phyloP scores from a whole-genome alignment of 305 asterid species.

The Salvia sclarea region DNA sequence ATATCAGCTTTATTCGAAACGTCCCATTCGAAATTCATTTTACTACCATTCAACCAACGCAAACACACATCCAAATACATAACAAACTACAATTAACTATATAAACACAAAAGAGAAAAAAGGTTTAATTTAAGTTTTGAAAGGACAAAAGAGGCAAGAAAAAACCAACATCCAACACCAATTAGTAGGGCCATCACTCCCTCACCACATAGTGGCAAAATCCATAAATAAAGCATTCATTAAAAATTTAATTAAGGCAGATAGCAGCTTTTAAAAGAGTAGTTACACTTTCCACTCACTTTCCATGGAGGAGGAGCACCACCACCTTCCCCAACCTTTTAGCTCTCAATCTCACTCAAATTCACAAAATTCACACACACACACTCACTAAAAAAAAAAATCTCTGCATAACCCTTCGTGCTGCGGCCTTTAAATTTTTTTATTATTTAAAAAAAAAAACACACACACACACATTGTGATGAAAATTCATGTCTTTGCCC shows the following conservation, averaged over 20 bases:
- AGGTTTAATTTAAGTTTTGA: too few species aligned
- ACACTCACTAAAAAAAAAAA: too few species aligned
- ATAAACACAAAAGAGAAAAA: too few species aligned
- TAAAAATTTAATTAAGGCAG: constrained; percentile 32
- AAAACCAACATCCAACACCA: too few species aligned
- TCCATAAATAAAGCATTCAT: neutral
- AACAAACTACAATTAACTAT: too few species aligned
- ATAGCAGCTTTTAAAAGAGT: constrained; percentile 43
- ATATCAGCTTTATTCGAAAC: too few species aligned
- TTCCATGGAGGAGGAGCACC: constrained; percentile 12
- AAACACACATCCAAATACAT: too few species aligned
- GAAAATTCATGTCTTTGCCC: constrained; percentile 39
- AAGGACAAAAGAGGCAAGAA: neutral
- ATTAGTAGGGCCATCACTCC: constrained; percentile 19
- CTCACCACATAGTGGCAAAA: constrained; percentile 18
- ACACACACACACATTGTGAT: constrained; percentile 31
- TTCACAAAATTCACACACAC: neutral
- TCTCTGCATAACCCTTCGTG: too few species aligned
- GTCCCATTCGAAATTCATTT: too few species aligned
- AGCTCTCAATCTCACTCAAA: neutral
- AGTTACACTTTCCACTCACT: constrained; percentile 20
- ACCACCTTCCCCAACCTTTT: constrained; percentile 11
- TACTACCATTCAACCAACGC: too few species aligned
- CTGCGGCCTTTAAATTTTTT: too few species aligned
- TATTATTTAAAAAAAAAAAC: neutral